A percentile compares a stretch with the other conserved stretches of the same genome.
Evolutionary conservation across 108 stramenopile species (phyloP).

Genomic region (Fragilariopsis cylindrus): DNA sequence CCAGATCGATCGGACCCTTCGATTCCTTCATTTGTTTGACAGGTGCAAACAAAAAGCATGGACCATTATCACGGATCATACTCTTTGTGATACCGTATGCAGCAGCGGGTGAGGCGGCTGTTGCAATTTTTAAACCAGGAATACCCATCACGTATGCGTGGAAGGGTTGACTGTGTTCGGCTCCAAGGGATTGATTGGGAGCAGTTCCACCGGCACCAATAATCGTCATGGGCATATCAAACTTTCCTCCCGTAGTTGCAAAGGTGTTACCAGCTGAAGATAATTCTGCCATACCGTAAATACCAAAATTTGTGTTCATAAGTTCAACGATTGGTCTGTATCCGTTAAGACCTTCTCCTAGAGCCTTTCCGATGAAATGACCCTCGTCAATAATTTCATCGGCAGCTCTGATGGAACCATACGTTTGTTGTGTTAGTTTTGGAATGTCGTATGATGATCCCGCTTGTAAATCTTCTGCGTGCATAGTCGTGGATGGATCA

Average conservation of each 20-base stretch:
- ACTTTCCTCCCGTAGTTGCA: constrained; percentile 97
- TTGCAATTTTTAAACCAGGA: constrained; percentile 98
- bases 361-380: constrained; percentile 98
- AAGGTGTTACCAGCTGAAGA: constrained; percentile 97
- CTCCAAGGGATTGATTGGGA: constrained; percentile 97
- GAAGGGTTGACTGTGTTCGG: constrained; percentile 98
- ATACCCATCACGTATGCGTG: constrained; percentile 99
- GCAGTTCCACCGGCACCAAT: constrained; percentile 98
- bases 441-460: constrained; percentile 98
- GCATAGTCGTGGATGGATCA: constrained; percentile 97
- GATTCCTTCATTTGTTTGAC: constrained; percentile 99
- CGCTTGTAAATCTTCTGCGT: constrained; percentile 98
- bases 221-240: constrained; percentile 99
- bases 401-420: constrained; percentile 92
- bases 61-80: constrained; percentile 99
- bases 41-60: constrained; percentile 97
- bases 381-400: constrained; percentile 99
- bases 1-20: constrained; percentile 89
- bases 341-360: constrained; percentile 98
- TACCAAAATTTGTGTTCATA: constrained; percentile 99
- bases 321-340: constrained; percentile 98
- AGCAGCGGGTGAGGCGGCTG: constrained; percentile 94
- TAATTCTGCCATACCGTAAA: constrained; percentile 98
- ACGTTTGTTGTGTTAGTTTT: constrained; percentile 97
- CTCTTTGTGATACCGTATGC: constrained; percentile 97